Evolutionary conservation across 768 basidiomycete genomes (phyloP), one percentile per base, ranked within the genome.

Genomic region (Tulasnella sp.): DNA sequence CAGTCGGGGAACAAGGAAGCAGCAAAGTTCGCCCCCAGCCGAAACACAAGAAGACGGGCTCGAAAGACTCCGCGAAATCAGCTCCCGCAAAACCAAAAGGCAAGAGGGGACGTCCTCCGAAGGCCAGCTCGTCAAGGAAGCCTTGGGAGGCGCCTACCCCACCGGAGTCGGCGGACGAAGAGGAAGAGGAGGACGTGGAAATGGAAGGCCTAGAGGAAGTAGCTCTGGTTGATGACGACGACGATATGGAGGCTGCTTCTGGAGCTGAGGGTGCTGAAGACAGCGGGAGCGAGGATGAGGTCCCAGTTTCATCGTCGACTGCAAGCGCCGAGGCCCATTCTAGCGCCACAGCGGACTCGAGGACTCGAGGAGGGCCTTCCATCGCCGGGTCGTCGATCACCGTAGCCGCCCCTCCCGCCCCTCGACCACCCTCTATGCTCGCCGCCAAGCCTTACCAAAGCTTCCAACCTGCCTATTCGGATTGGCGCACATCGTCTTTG

Each of bases 241-340:
- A 48, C 20, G 48, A 48, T 16, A 48, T 48, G 57, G 29, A 26
- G 11, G 57, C 5, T 18, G 26, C n/a, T 9, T 61, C n/a, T 15
- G 57, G 23, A 61, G 57, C 11, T 29, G 57, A 61, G n/a, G 57
- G n/a, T 3, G 57, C n/a, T 61, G n/a, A 61, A 11, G 57, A 61
- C 6, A 61, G 57, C n/a, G 57, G 29, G 5, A 32, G 29, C n/a
- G 57, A 32, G 29, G 57, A 61, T 26, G 57, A 61, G 57, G n/a
- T 61, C 26, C 57, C 57, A 32, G 57, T 61, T 32, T 61, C 57
- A 13, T 61, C 57, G n/a, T 61, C 57, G 2, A 61, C 57, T 11
- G 57, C 57, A 61, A 61, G 57, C 29, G 57, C 57, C 57, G 57
- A 61, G 32, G 57, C 57, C 26, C 57, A 61, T 61, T 61, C 57